Conservation (phyloP, 768 basidiomycete genomes). For the Trametes coccinea region DNA sequence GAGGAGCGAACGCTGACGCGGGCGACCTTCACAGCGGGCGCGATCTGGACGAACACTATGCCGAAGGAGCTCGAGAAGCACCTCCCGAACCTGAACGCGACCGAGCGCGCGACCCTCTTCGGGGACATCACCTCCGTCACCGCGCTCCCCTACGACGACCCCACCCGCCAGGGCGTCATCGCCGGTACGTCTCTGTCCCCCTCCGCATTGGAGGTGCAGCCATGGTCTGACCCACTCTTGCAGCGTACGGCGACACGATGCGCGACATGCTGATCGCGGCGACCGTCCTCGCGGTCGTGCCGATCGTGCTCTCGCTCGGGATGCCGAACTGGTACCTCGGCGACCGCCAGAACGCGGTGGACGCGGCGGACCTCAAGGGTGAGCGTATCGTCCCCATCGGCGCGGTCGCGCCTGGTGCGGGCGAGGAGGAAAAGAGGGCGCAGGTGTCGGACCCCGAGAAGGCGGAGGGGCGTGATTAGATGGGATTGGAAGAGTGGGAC, state of each 20-base stretch:
- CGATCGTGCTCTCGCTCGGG: slow-evolving; percentile 55
- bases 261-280: slow-evolving; percentile 34
- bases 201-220: not conserved
- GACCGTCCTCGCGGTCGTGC: slow-evolving; percentile 50
- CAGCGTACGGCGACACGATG: slow-evolving; percentile 34
- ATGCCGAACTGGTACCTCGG: slow-evolving; percentile 70
- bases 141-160: slow-evolving; percentile 48
- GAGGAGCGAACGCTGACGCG: slow-evolving; percentile 31
- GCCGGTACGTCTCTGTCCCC: slow-evolving; percentile 31
- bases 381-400: slow-evolving; percentile 15
- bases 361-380: slow-evolving; percentile 31
- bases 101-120: slow-evolving; percentile 48
- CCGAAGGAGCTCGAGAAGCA: slow-evolving; percentile 56
- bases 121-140: slow-evolving; percentile 57
- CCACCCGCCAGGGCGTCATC: slow-evolving; percentile 49
- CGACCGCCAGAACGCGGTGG: slow-evolving; percentile 70
- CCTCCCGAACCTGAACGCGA: slow-evolving; percentile 50
- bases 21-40: slow-evolving; percentile 45
- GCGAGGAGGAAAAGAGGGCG: not conserved
- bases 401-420: not conserved
- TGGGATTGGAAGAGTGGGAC: no score
- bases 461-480: not conserved
- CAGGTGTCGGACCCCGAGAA: not conserved
- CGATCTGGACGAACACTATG: slow-evolving; percentile 68
- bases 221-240: not conserved